phyloP scores from a whole-genome alignment of 768 basidiomycete species.

The Calvatia gigantea region DNA sequence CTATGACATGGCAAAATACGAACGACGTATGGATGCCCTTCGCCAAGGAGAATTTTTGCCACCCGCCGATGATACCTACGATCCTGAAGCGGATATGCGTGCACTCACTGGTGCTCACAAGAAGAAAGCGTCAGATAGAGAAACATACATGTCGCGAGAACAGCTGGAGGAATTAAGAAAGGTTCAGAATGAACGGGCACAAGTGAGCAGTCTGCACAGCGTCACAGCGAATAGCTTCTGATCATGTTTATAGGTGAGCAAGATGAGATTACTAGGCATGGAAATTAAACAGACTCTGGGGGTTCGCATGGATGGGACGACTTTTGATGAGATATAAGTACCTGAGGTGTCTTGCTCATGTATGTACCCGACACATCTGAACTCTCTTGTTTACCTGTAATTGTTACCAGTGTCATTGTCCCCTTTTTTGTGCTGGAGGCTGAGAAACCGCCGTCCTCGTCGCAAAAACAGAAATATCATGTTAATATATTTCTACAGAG shows the following conservation, averaged over 20 bases:
- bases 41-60: conserved; percentile 83
- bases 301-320: conserved; percentile 75
- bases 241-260: conserved; percentile 49
- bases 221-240: neutral
- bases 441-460: too few species aligned
- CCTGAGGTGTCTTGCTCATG: neutral
- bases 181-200: conserved; percentile 81
- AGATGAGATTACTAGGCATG: conserved; percentile 87
- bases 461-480: too few species aligned
- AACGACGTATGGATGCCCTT: conserved; percentile 78
- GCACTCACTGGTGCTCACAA: conserved; percentile 71
- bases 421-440: too few species aligned
- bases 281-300: conserved; percentile 83
- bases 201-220: conserved; percentile 43
- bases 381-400: neutral
- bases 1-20: conserved; percentile 86
- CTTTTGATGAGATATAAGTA: conserved; percentile 23
- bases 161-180: conserved; percentile 78
- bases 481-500: too few species aligned
- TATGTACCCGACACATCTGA: neutral
- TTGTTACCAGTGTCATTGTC: neutral
- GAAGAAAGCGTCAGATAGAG: conserved; percentile 60
- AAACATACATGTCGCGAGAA: conserved; percentile 74
- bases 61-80: conserved; percentile 68
- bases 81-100: conserved; percentile 81